Evolutionary conservation across 805 yeast genomes (phyloP).

Genomic region (Ogataea populi-albae): DNA sequence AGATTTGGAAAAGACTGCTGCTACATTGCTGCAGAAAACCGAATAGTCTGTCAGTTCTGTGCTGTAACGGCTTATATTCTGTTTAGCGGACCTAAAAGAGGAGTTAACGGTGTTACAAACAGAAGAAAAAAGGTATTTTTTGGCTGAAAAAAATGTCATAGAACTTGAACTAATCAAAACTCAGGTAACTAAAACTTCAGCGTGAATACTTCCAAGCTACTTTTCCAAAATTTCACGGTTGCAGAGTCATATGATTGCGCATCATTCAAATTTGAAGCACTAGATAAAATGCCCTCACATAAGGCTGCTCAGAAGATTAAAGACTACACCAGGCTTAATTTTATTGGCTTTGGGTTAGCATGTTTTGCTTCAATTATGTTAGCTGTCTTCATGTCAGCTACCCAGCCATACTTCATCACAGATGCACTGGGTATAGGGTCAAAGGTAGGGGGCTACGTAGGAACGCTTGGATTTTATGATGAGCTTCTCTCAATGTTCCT

Average conservation of each 20-base stretch:
- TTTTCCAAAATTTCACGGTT: too few relatives aligned
- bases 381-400: constrained; percentile 30
- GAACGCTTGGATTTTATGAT: constrained; percentile 53
- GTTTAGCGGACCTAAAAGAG: too few relatives aligned
- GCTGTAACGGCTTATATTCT: too few relatives aligned
- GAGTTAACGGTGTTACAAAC: too few relatives aligned
- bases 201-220: too few relatives aligned
- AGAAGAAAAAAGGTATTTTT: too few relatives aligned
- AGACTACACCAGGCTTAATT: constrained; percentile 24
- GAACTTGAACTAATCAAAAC: too few relatives aligned
- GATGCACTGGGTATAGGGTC: constrained; percentile 30
- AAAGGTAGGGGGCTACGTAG: constrained; percentile 43
- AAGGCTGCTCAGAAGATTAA: constrained; percentile 12
- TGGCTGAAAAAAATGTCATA: too few relatives aligned
- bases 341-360: constrained; percentile 25
- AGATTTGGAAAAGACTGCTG: too few relatives aligned
- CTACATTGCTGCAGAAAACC: too few relatives aligned
- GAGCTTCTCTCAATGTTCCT: constrained; percentile 51
- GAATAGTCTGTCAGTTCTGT: too few relatives aligned
- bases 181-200: too few relatives aligned
- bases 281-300: constrained; percentile 6
- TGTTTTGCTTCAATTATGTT: constrained; percentile 23
- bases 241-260: constrained; percentile 6
- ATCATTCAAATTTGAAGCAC: constrained; percentile 10
- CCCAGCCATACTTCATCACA: constrained; percentile 33